These are phyloP conservation scores for Annona cherimola DNA, from an alignment of 164 flowering plant species.

Conservation along the genomic window DNA sequence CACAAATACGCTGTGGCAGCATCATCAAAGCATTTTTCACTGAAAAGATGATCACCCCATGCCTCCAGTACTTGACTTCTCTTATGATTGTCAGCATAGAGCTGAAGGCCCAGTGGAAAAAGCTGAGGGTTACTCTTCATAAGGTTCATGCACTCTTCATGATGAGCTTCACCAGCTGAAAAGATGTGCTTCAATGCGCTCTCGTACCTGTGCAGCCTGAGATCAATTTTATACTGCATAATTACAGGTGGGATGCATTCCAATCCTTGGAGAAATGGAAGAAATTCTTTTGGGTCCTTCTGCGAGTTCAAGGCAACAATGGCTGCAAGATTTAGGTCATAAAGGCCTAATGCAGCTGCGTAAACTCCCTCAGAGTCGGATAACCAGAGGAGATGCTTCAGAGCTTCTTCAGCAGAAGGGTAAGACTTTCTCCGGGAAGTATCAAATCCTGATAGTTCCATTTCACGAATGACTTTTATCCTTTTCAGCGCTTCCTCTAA, in stretches of 20 bases:
- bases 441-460: constrained; percentile 51
- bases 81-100: constrained; percentile 49
- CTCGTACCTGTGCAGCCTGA: constrained; percentile 63
- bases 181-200: constrained; percentile 72
- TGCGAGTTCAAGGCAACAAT: constrained; percentile 95
- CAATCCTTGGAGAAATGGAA: constrained; percentile 85
- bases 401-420: constrained; percentile 94
- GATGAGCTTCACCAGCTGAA: constrained; percentile 74
- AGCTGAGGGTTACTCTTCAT: constrained; percentile 77
- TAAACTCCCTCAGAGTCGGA: constrained; percentile 80
- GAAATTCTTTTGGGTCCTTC: constrained; percentile 90
- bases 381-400: constrained; percentile 92
- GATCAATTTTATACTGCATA: constrained; percentile 83
- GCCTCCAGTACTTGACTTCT: constrained; percentile 71
- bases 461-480: constrained; percentile 69
- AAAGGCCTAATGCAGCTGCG: constrained; percentile 92
- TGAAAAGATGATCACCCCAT: constrained; percentile 83
- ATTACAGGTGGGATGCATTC: constrained; percentile 52
- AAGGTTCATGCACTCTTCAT: constrained; percentile 67
- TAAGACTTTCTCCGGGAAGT: constrained; percentile 34
- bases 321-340: constrained; percentile 92
- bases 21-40: constrained; percentile 72
- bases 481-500: constrained; percentile 88
- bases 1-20: constrained; percentile 80
- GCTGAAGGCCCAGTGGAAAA: constrained; percentile 69